Conservation (phyloP, 2,329 filamentous ascomycete genomes). For the Emmonsiellopsis sp. region DNA sequence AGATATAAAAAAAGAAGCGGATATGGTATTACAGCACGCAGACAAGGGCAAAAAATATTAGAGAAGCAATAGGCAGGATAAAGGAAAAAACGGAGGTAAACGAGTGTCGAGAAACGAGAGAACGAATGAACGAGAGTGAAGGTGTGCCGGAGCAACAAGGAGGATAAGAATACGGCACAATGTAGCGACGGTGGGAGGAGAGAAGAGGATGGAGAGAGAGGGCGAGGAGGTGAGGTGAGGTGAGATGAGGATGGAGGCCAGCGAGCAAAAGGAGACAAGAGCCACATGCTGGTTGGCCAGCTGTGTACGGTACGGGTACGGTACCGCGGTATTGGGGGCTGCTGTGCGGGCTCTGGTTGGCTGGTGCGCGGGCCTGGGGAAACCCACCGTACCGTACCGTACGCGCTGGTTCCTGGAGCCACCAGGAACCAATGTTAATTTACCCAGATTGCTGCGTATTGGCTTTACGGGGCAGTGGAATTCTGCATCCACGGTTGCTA, state of each 20-base stretch:
- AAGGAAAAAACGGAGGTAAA: constrained; percentile 12
- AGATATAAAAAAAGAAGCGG: not conserved
- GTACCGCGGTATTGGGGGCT: not conserved
- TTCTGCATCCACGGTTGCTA: too few relatives aligned
- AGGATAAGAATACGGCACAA: constrained; percentile 6
- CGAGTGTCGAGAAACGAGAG: constrained; percentile 12
- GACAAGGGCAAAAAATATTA: not conserved
- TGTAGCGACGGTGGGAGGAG: constrained; percentile 4
- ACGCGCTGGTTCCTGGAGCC: not conserved
- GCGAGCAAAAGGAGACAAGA: not conserved
- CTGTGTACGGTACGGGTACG: not conserved
- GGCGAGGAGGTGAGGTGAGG: not conserved
- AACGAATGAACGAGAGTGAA: constrained; percentile 1
- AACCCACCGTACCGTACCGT: not conserved
- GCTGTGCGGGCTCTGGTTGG: not conserved
- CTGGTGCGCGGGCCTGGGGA: not conserved
- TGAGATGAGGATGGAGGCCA: not conserved
- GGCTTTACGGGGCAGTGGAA: too few relatives aligned
- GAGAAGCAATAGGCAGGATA: constrained; percentile 24
- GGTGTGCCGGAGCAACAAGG: constrained; percentile 1
- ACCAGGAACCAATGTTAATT: too few relatives aligned
- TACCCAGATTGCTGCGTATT: too few relatives aligned
- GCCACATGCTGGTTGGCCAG: not conserved
- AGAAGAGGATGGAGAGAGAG: constrained; percentile 1
- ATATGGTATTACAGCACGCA: not conserved